Evolutionary conservation across 805 yeast genomes (phyloP).

Genomic region (Maudiozyma saulgeensis): DNA sequence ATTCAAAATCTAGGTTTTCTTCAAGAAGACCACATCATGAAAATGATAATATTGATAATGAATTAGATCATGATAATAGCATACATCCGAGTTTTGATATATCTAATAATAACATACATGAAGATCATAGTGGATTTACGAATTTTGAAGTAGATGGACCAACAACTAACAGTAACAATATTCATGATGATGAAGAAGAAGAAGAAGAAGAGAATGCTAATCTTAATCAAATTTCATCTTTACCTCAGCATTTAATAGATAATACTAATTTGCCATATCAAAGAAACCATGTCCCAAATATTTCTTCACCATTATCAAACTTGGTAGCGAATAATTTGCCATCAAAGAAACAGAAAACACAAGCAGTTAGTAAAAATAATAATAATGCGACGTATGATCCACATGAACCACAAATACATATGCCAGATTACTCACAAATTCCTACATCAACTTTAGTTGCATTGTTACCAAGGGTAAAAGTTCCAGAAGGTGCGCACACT

Average conservation of each 20-base stretch:
- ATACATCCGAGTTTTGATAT: neutral
- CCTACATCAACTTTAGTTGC: constrained; percentile 32
- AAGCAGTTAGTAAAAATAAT: neutral
- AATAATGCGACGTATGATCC: too few relatives aligned
- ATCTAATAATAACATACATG: neutral
- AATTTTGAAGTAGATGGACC: constrained; percentile 9
- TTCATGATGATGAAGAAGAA: neutral
- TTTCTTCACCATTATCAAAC: constrained; percentile 11
- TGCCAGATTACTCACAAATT: constrained; percentile 25
- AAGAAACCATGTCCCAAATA: constrained; percentile 4
- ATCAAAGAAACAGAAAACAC: neutral
- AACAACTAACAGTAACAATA: neutral
- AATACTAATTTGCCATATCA: constrained; percentile 1
- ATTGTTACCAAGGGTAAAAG: constrained; percentile 49
- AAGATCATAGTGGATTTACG: constrained; percentile 8
- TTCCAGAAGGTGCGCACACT: constrained; percentile 63
- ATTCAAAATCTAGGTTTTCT: constrained; percentile 24
- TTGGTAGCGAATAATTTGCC: constrained; percentile 3
- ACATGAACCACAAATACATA: constrained; percentile 10
- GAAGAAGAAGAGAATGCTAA: neutral
- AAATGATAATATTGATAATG: neutral
- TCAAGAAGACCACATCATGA: constrained; percentile 7
- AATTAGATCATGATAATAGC: neutral
- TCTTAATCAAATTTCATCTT: too few relatives aligned
- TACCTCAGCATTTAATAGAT: neutral